Evolutionary conservation across 305 asterid species (phyloP).

Genomic region (Andrographis paniculata): DNA sequence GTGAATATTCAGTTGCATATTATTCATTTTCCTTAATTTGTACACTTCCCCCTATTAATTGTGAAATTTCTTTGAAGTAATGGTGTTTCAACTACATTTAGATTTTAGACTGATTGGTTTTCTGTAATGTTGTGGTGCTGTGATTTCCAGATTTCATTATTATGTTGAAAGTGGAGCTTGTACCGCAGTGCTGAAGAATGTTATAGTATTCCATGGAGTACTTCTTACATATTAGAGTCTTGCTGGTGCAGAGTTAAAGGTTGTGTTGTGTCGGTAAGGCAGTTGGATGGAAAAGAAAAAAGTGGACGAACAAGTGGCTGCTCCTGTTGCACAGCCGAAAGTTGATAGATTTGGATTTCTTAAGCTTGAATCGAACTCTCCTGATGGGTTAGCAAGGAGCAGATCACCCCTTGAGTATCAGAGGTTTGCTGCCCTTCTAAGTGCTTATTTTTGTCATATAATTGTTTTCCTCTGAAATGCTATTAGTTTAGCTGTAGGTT

Average conservation of each 20-base stretch:
- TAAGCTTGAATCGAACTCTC: conserved; percentile 41
- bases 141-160: background rate
- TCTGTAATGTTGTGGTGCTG: background rate
- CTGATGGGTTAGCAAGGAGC: conserved; percentile 43
- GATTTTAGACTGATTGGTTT: too few species aligned
- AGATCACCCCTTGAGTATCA: conserved; percentile 45
- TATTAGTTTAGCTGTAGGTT: conserved; percentile 12
- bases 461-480: background rate
- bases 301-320: conserved; percentile 45
- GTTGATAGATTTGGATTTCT: conserved; percentile 68
- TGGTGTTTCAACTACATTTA: too few species aligned
- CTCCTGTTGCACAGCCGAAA: conserved; percentile 36
- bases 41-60: too few species aligned
- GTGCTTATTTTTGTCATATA: background rate
- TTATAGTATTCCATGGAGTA: background rate
- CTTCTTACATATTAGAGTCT: too few species aligned
- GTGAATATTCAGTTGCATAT: too few species aligned
- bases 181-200: background rate
- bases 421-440: conserved; percentile 29
- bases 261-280: background rate
- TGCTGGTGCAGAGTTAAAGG: too few species aligned
- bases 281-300: conserved; percentile 49
- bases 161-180: background rate
- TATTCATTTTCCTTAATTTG: too few species aligned
- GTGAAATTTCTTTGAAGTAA: too few species aligned